phyloP scores from a whole-genome alignment of 768 basidiomycete species.

The Phlebiopsis flavidoalba region DNA sequence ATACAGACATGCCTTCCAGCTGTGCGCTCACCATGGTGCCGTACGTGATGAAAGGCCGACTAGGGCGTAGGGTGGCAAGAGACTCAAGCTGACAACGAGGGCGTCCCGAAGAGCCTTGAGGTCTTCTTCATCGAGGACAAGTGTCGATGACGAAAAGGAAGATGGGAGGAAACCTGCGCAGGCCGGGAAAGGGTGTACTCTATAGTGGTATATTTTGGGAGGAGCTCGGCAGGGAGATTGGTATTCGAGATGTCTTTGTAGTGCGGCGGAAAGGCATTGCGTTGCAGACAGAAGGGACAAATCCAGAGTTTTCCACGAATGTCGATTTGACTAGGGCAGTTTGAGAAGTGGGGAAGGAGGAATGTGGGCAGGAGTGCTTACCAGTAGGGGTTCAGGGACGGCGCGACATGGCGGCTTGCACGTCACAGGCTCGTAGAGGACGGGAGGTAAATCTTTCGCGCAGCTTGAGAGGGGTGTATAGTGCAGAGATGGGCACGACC shows the following conservation, averaged over 20 bases:
- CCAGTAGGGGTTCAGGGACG: constrained; percentile 97
- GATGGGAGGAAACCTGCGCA: constrained; percentile 90
- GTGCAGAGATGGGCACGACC: constrained; percentile 96
- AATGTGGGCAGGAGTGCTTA: constrained; percentile 30
- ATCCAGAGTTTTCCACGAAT: constrained; percentile 99
- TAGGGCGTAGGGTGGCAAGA: constrained; percentile 90
- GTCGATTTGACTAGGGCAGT: constrained; percentile 81
- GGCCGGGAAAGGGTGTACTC: constrained; percentile 97
- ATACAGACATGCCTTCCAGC: too few relatives aligned
- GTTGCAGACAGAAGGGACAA: constrained; percentile 95
- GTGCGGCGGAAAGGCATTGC: constrained; percentile 96
- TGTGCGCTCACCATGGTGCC: constrained; percentile 82
- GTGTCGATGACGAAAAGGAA: constrained; percentile 96
- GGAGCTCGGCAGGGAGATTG: constrained; percentile 91
- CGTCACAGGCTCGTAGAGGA: constrained; percentile 96
- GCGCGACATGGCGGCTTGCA: constrained; percentile 98
- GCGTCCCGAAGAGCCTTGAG: constrained; percentile 93
- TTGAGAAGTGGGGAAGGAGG: background rate
- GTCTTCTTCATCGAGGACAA: constrained; percentile 92
- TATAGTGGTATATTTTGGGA: constrained; percentile 98
- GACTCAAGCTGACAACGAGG: constrained; percentile 87
- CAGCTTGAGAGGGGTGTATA: constrained; percentile 93
- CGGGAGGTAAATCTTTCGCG: constrained; percentile 92
- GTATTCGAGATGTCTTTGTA: constrained; percentile 98
- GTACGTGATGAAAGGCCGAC: constrained; percentile 94